Conservation (phyloP, 73 alveolate species). For the Paramecium tetraurelia region DNA sequence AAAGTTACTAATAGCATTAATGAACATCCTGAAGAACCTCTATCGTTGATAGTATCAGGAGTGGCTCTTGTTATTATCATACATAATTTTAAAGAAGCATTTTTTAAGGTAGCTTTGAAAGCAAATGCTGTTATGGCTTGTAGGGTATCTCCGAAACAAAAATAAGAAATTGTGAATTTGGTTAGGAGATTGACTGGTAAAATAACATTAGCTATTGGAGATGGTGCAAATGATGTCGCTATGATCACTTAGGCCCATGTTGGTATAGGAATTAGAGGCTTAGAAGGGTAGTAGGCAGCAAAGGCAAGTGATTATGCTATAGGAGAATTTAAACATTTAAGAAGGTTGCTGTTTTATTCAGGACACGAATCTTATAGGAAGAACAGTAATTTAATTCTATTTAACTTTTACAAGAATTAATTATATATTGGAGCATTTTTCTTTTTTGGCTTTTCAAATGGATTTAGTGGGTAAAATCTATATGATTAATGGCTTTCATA, state of each 20-base stretch:
- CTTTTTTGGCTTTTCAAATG: slow-evolving; percentile 77
- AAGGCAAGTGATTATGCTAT: slow-evolving; percentile 86
- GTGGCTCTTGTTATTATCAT: slow-evolving; percentile 44
- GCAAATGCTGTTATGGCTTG: slow-evolving; percentile 68
- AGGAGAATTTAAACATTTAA: slow-evolving; percentile 82
- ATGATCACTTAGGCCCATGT: slow-evolving; percentile 94
- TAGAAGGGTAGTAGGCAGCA: slow-evolving; percentile 91
- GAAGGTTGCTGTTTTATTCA: slow-evolving; percentile 77
- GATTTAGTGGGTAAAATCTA: slow-evolving; percentile 81
- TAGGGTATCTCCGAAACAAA: slow-evolving; percentile 69
- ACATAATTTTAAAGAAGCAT: slow-evolving; percentile 43
- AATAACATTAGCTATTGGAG: slow-evolving; percentile 87
- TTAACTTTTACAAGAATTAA: slow-evolving; percentile 85
- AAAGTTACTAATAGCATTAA: not conserved
- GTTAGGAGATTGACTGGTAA: slow-evolving; percentile 67
- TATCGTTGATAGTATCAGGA: slow-evolving; percentile 57
- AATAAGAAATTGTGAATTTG: slow-evolving; percentile 64
- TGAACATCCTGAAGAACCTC: not conserved
- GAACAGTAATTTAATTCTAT: slow-evolving; percentile 74
- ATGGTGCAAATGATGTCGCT: slow-evolving; percentile 95
- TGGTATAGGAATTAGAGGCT: slow-evolving; percentile 92
- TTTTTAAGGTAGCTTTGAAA: slow-evolving; percentile 65
- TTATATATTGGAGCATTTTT: slow-evolving; percentile 76
- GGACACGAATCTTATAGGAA: slow-evolving; percentile 91
- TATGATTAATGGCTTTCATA: slow-evolving; percentile 85